Base-by-base conservation (phyloP, 805 yeast species). In the Candida lessepsii region DNA sequence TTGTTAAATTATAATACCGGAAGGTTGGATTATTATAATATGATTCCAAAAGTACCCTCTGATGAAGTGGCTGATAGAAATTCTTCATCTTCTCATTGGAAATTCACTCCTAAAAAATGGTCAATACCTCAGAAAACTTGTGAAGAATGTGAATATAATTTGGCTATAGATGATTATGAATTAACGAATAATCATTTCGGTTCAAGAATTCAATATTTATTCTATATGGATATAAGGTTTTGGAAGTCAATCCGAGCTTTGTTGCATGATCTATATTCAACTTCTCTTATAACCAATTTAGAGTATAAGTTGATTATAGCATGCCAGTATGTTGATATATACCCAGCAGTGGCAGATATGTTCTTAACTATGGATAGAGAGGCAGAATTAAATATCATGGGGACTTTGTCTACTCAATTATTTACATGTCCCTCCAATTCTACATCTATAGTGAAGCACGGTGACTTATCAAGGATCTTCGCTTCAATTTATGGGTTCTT, bases 381-480 rank as follows among this genome's bases (percentile, higher is more conserved):
- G 54, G 96, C 96, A 0, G 96, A 89, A 50, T 63, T 78, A 40
- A 86, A 91, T 9, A 73, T 86, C 3, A 71, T 90, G 67, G 74
- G 81, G 27, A 78, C 82, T 27, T 63, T 91, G 15, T 80, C 95
- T 0, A 81, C 91, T 0, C 99, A 93, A 61, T 64, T 93, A 16
- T 89, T 89, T 60, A 90, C 97, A 0, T 83, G 95, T 39, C 96
- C 97, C 0, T 76, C 89, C 0, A 82, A 84, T 48, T 81, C 95
- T 0, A 75, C 76, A 1, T 64, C 78, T 19, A 75, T 86, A 18
- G 71, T 80, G 5, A 60, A 67, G 21, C 84, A 80, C 50, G 87
- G 87, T 7, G 86, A 82, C 45, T 61, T 83, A 15, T 68, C 80
- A 2, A 70, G 80, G 35, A 74, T 85, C 41, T 60, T 84, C 41